These are phyloP conservation scores for Emericellopsis cladophorae DNA, from an alignment of 2,329 filamentous ascomycete genomes.

Conservation along the genomic window DNA sequence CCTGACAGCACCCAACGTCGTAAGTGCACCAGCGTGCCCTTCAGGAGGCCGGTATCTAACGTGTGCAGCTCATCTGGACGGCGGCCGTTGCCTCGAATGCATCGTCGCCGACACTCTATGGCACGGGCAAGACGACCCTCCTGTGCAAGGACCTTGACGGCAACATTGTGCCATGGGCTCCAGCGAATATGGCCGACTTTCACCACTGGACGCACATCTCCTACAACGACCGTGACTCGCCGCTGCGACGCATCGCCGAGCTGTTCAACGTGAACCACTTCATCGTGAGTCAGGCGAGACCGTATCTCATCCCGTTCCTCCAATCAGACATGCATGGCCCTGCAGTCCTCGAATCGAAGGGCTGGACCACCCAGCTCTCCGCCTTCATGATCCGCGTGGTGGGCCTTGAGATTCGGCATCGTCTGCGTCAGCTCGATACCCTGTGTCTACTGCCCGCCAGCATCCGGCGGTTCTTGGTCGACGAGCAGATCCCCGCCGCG, in stretches of 20 bases:
- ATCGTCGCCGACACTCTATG: conserved; percentile 51
- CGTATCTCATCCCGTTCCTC: conserved; percentile 78
- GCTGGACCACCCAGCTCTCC: conserved; percentile 42
- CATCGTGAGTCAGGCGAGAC: conserved; percentile 82
- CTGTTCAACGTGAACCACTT: conserved; percentile 93
- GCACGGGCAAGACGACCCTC: conserved; percentile 49
- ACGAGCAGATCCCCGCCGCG: conserved; percentile 69
- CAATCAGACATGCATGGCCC: conserved; percentile 71
- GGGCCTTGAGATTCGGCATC: conserved; percentile 66
- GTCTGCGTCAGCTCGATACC: conserved; percentile 68
- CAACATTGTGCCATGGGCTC: conserved; percentile 61
- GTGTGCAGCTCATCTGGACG: conserved; percentile 58
- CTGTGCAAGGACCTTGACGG: conserved; percentile 69
- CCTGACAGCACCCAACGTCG: conserved; percentile 83
- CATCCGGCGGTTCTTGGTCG: conserved; percentile 65
- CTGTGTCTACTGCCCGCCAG: conserved; percentile 57
- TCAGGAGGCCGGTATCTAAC: conserved; percentile 4
- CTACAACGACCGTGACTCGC: conserved; percentile 52
- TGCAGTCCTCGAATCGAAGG: conserved; percentile 45
- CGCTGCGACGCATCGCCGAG: conserved; percentile 60
- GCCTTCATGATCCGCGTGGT: conserved; percentile 54
- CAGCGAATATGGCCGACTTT: conserved; percentile 47
- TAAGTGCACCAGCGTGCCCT: conserved; percentile 30
- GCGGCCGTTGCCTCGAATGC: conserved; percentile 68
- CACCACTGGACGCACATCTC: conserved; percentile 55